These are phyloP conservation scores for Kurtzmaniella fragi DNA, from an alignment of 805 yeast species.

Conservation along the genomic window DNA sequence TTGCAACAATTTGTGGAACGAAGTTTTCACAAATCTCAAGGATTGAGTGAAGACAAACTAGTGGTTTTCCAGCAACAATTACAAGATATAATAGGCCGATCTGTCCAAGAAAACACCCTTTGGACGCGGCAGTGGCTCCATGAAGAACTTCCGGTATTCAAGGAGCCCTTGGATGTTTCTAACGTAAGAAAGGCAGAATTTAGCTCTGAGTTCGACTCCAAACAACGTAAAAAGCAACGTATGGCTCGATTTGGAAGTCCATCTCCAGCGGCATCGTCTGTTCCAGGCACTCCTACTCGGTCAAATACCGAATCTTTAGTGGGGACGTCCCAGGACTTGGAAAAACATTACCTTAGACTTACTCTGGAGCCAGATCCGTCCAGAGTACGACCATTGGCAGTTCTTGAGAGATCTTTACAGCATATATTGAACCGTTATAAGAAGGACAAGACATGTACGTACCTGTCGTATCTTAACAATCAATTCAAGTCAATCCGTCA, in stretches of 20 bases:
- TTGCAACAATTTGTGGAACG: constrained; percentile 46
- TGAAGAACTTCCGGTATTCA: constrained; percentile 46
- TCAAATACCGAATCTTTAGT: constrained; percentile 23
- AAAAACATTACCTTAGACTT: constrained; percentile 74
- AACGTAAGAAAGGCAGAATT: constrained; percentile 1
- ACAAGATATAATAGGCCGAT: constrained; percentile 43
- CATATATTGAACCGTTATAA: constrained; percentile 49
- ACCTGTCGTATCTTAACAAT: constrained; percentile 76
- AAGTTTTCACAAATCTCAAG: constrained; percentile 37
- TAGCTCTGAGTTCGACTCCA: constrained; percentile 18
- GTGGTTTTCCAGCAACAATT: constrained; percentile 45
- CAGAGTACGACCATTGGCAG: constrained; percentile 65
- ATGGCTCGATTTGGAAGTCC: constrained; percentile 43
- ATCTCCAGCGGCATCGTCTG: constrained; percentile 3
- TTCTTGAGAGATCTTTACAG: constrained; percentile 55
- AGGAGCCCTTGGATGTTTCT: constrained; percentile 5
- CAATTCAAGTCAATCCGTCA: constrained; percentile 92
- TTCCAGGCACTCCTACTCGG: constrained; percentile 4
- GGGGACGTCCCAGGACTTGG: constrained; percentile 64
- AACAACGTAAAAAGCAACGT: constrained; percentile 37
- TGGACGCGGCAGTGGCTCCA: constrained; percentile 50
- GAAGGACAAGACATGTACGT: constrained; percentile 32
- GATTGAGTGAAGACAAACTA: constrained; percentile 29
- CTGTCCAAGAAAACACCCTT: constrained; percentile 39
- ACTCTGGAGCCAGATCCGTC: constrained; percentile 91